Percentiles rank a stretch among this genome's conserved stretches.
phyloP scores from a whole-genome alignment of 495 filamentous ascomycete species.

The Annulohypoxylon maeteangense region DNA sequence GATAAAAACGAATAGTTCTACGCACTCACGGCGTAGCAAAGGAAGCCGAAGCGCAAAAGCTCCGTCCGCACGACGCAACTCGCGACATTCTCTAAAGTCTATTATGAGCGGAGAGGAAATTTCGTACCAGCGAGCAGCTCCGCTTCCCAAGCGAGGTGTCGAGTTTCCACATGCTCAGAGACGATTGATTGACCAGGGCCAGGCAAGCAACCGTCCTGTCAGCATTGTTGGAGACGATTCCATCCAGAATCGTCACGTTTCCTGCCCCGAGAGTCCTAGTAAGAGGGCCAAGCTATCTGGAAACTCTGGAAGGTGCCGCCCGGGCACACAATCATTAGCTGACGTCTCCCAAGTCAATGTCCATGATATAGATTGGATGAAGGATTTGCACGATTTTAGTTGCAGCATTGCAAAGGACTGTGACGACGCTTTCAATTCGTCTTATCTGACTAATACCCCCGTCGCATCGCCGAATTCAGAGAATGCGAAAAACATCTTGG shows the following conservation, averaged over 20 bases:
- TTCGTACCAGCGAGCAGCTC: slow-evolving; percentile 60
- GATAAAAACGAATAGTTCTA: slow-evolving; percentile 33
- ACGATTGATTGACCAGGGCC: slow-evolving; percentile 46
- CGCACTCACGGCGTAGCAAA: slow-evolving; percentile 28
- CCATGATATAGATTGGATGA: slow-evolving; percentile 52
- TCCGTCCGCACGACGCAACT: slow-evolving; percentile 20
- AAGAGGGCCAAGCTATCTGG: slow-evolving; percentile 17
- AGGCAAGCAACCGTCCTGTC: slow-evolving; percentile 33
- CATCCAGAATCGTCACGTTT: slow-evolving; percentile 33
- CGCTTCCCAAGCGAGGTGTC: slow-evolving; percentile 79
- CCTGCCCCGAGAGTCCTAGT: slow-evolving; percentile 21
- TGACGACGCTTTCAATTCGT: slow-evolving; percentile 81
- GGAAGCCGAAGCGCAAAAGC: slow-evolving; percentile 12
- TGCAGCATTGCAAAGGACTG: slow-evolving; percentile 61
- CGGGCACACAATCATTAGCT: slow-evolving; percentile 25
- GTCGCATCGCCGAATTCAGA: slow-evolving; percentile 13
- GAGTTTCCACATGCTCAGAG: slow-evolving; percentile 73
- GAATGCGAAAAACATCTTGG: background rate
- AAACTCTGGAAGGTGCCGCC: slow-evolving; percentile 16
- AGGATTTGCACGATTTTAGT: slow-evolving; percentile 63
- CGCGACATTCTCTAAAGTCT: slow-evolving; percentile 66
- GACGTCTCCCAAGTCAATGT: slow-evolving; percentile 24
- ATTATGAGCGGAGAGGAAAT: slow-evolving; percentile 65
- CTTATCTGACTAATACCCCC: slow-evolving; percentile 28
- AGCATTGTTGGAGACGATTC: slow-evolving; percentile 46